A percentile compares a stretch with the other conserved stretches of the same genome.
Conservation (phyloP, 2,329 filamentous ascomycete genomes). For the Verticillium albo-atrum region DNA sequence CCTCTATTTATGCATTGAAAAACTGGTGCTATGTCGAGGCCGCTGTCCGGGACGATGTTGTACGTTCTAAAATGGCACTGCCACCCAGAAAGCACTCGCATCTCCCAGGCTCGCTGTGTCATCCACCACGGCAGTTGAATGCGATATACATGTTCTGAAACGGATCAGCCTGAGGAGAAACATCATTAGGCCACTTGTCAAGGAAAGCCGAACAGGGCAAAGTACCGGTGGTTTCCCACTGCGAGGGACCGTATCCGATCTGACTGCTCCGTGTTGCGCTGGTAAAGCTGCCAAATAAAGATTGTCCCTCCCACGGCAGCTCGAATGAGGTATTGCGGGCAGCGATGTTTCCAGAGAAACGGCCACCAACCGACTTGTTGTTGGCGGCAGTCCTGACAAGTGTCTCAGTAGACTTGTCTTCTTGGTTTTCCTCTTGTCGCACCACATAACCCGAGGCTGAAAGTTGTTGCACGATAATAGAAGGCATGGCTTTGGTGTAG, state of each 20-base stretch:
- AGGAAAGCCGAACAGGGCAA: too few species aligned
- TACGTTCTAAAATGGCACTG: background rate
- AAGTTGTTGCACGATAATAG: background rate
- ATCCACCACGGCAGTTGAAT: conserved; percentile 4
- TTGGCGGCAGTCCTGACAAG: too few species aligned
- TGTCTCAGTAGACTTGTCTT: background rate
- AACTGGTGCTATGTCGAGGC: fast-evolving
- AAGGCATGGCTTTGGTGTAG: background rate
- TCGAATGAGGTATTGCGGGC: background rate
- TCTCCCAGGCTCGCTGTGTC: background rate
- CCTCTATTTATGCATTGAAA: fast-evolving
- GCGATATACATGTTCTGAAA: background rate
- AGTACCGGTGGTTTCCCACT: background rate
- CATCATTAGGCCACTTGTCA: background rate
- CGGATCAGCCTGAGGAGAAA: background rate
- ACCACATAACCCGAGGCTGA: background rate
- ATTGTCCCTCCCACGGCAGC: background rate
- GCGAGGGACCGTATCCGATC: background rate
- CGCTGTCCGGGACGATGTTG: background rate
- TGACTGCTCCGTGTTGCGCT: background rate
- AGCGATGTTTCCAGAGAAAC: background rate
- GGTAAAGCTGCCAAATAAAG: conserved; percentile 2
- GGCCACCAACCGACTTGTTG: background rate
- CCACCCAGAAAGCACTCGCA: background rate
- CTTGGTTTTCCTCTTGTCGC: background rate